Percentiles rank a stretch among this genome's conserved stretches.
These are phyloP conservation scores for Mimosa bimucronata DNA, from an alignment of 306 rosid genomes.

Conservation along the genomic window DNA sequence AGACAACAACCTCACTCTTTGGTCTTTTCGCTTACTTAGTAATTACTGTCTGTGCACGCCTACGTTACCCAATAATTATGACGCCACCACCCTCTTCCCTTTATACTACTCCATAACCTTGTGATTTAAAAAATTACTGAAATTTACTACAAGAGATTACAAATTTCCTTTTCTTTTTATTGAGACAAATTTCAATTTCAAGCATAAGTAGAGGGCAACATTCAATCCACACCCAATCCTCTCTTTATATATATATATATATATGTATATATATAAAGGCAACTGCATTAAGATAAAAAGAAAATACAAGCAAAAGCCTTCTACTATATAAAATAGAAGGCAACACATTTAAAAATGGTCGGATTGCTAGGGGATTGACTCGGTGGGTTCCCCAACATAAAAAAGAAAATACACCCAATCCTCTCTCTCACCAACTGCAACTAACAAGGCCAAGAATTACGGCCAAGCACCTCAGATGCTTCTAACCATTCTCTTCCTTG, in stretches of 20 bases:
- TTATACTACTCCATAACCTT: too few relatives aligned
- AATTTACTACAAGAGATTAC: neutral
- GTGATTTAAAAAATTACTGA: neutral
- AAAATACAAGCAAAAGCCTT: too few relatives aligned
- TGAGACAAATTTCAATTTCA: neutral
- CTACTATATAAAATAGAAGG: too few relatives aligned
- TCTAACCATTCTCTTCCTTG: neutral
- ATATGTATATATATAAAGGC: too few relatives aligned
- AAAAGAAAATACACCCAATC: too few relatives aligned
- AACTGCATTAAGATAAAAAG: too few relatives aligned
- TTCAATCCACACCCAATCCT: neutral
- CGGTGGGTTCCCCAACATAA: too few relatives aligned
- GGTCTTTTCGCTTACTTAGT: neutral
- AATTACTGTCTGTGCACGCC: constrained; percentile 5
- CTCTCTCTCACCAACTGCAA: neutral
- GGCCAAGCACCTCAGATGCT: neutral
- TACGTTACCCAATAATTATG: neutral
- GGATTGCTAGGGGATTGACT: too few relatives aligned
- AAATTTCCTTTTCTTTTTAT: too few relatives aligned
- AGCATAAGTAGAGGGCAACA: neutral
- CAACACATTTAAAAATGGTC: too few relatives aligned
- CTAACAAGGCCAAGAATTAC: neutral
- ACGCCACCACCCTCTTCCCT: neutral
- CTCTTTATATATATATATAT: too few relatives aligned
- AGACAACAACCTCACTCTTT: neutral